These are phyloP conservation scores for Paxillus rubicundulus DNA, from an alignment of 768 basidiomycete species.

Conservation along the genomic window DNA sequence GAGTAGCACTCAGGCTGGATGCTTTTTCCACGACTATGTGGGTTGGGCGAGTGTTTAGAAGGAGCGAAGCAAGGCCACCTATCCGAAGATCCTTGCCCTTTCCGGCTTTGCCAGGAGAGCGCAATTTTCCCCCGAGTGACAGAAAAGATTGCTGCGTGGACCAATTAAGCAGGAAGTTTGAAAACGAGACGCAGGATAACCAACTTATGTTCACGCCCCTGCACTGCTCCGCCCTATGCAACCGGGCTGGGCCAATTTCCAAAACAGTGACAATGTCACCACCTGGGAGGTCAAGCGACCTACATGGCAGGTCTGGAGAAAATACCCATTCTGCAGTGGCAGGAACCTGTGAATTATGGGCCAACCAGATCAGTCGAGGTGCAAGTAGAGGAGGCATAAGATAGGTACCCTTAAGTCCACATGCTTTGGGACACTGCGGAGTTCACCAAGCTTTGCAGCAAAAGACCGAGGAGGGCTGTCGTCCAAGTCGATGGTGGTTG, in stretches of 20 bases:
- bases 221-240: background rate
- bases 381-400: background rate
- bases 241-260: background rate
- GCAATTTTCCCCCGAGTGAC: background rate
- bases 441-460: background rate
- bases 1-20: background rate
- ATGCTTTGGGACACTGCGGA: constrained; percentile 16
- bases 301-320: background rate
- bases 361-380: background rate
- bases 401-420: constrained; percentile 18
- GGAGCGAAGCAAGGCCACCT: background rate
- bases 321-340: background rate
- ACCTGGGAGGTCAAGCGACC: background rate
- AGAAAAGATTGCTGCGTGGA: constrained; percentile 5
- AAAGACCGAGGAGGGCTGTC: background rate
- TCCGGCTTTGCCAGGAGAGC: background rate
- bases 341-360: background rate
- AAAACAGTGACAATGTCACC: background rate
- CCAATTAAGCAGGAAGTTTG: background rate
- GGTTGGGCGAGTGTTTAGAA: background rate
- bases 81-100: constrained; percentile 6
- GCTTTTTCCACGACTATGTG: constrained; percentile 7
- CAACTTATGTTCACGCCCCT: constrained; percentile 1
- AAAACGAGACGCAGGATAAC: background rate
- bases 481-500: constrained; percentile 17